Evolutionary conservation across 306 rosid genomes (phyloP), one percentile per base, ranked within the genome.

Genomic region (Lathyrus aphaca): DNA sequence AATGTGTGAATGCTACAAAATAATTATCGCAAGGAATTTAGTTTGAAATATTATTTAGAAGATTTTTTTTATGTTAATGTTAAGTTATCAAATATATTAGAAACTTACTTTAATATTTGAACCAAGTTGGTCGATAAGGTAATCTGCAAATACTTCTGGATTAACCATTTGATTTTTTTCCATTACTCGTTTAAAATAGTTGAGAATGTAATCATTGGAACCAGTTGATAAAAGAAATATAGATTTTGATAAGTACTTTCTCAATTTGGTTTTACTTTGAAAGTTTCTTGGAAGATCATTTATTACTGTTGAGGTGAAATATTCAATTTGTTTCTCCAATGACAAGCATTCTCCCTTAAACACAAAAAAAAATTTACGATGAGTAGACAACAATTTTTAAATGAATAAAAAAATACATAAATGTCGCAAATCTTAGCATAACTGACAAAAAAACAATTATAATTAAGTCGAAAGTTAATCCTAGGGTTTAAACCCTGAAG

Each of bases 261-360:
- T 66, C 43, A 75, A 14, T 45, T 45, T 37, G 8, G 13, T 37
- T 25, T 45, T 14, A 19, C 16, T 57, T 0, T 2, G 17, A 2
- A 75, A 18, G 4, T 3, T 62, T 76, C 25, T 39, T 49, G 75
- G 64, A 59, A 75, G 80, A 68, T 75, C 80, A 1, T 75, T 75
- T 11, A 10, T 14, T 57, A 68, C 74, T 17, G 75, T 76, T 68
- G 75, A 76, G 0, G 48, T 39, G 39, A 76, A 76, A 35, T 76
- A 60, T 27, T 76, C 70, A 39, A 60, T 27, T 68, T 76, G 80
- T 76, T 76, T 60, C 2, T 39, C 64, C 39, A 76, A 27, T 49
- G 80, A 76, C 46, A 68, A 25, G 8, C 74, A 75, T 4, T 23
- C 69, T 23, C 74, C 80, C 80, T 75, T 6, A 10, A 3, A 18